Conservation (phyloP, 352 stramenopile genomes). For the Pilasporangium apinafurcum region DNA sequence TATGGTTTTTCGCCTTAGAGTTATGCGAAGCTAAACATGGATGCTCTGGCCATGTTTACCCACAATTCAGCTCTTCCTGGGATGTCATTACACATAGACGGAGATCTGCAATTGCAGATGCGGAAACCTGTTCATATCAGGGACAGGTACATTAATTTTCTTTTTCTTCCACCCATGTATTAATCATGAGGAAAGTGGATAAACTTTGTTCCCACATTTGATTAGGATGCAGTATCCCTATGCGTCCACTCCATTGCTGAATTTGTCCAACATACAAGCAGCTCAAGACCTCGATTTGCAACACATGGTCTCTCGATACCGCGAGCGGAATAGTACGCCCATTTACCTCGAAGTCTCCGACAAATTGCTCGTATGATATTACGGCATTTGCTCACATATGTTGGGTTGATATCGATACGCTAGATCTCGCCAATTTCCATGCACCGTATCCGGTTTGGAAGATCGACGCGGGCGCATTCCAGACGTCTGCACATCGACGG, state of each 20-base stretch:
- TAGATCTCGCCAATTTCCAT: conserved; percentile 34
- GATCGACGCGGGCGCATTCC: conserved; percentile 10
- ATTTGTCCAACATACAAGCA: conserved; percentile 25
- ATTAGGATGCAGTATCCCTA: conserved; percentile 31
- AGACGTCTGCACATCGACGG: neutral
- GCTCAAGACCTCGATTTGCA: conserved; percentile 31
- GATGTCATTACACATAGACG: conserved; percentile 33
- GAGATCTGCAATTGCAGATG: conserved; percentile 54
- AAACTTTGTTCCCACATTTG: neutral
- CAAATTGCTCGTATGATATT: no score
- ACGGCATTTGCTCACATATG: no score
- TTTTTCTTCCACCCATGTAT: no score
- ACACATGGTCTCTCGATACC: conserved; percentile 25
- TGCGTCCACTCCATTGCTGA: conserved; percentile 23
- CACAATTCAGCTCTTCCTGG: conserved; percentile 30
- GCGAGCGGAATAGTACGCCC: conserved; percentile 39
- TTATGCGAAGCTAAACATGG: conserved; percentile 58
- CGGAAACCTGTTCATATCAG: conserved; percentile 35
- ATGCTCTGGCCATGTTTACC: conserved; percentile 34
- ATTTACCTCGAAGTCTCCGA: no score
- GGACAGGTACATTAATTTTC: conserved; percentile 29
- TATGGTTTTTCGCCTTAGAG: conserved; percentile 6
- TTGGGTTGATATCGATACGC: no score
- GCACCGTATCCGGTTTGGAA: conserved; percentile 35
- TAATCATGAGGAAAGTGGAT: neutral